These are phyloP conservation scores for Monilinia fructicola DNA, from an alignment of 2,329 filamentous ascomycete genomes.

Conservation along the genomic window DNA sequence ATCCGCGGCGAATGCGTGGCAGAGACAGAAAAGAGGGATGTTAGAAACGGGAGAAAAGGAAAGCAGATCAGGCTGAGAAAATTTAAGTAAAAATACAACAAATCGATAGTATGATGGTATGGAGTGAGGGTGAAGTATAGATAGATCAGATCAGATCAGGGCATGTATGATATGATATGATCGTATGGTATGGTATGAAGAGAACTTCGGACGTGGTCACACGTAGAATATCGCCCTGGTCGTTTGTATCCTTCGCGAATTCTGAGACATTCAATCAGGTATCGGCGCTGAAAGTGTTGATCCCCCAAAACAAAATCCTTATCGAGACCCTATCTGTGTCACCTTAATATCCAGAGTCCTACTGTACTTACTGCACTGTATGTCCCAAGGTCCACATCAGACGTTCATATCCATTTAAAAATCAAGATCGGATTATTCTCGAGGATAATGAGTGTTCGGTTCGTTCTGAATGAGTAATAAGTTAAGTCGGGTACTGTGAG, in stretches of 20 bases:
- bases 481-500: no score
- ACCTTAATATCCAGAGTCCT: no score
- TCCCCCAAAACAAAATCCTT: conserved; percentile 14
- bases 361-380: background rate
- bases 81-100: background rate
- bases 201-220: conserved; percentile 19
- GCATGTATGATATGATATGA: background rate
- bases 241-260: conserved; percentile 15
- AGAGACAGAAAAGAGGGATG: background rate
- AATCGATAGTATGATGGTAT: background rate
- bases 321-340: conserved; percentile 12
- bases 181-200: conserved; percentile 12
- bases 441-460: background rate
- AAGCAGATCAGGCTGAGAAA: conserved; percentile 9
- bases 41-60: conserved; percentile 2
- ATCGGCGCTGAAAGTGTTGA: conserved; percentile 14
- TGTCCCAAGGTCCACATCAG: background rate
- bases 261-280: conserved; percentile 21
- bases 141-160: conserved; percentile 22
- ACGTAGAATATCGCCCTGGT: conserved; percentile 15
- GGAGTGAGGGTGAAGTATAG: background rate
- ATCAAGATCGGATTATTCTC: background rate
- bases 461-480: background rate
- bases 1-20: conserved; percentile 22
- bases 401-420: conserved; percentile 5